Evolutionary conservation across 2,329 filamentous ascomycete genomes (phyloP).

Genomic region (Lomentospora prolificans): DNA sequence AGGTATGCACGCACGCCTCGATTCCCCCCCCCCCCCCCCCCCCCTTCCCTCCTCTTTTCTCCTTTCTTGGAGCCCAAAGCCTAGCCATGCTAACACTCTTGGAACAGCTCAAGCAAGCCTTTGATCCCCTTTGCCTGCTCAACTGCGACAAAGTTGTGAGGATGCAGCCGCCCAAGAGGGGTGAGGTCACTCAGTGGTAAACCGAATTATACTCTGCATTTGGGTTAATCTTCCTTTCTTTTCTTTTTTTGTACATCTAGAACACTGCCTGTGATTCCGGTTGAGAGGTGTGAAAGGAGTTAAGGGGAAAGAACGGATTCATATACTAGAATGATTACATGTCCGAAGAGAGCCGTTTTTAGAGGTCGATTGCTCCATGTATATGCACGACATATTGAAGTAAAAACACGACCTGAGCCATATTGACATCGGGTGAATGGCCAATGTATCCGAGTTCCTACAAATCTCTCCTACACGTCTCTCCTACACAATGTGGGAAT

Average conservation of each 20-base stretch:
- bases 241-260: background rate
- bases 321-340: background rate
- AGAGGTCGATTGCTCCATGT: background rate
- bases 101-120: constrained; percentile 62
- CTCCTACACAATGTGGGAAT: no score
- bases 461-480: no score
- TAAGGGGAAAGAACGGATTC: background rate
- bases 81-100: constrained; percentile 2
- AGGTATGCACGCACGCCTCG: constrained; percentile 35
- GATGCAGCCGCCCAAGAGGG: constrained; percentile 37
- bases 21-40: background rate
- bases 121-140: constrained; percentile 63
- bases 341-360: background rate
- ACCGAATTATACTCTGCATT: no score
- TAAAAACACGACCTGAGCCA: no score
- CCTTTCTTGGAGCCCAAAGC: no score
- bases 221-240: no score
- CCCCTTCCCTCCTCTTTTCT: background rate
- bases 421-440: no score
- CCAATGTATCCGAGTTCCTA: no score
- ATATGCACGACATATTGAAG: no score
- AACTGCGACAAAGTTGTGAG: constrained; percentile 63
- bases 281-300: background rate
- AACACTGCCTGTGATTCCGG: no score
- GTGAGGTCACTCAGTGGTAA: constrained; percentile 36